Evolutionary conservation across 768 basidiomycete species (phyloP), one percentile per base, ranked within the genome.

Genomic region (Sistotremastrum suecicum): DNA sequence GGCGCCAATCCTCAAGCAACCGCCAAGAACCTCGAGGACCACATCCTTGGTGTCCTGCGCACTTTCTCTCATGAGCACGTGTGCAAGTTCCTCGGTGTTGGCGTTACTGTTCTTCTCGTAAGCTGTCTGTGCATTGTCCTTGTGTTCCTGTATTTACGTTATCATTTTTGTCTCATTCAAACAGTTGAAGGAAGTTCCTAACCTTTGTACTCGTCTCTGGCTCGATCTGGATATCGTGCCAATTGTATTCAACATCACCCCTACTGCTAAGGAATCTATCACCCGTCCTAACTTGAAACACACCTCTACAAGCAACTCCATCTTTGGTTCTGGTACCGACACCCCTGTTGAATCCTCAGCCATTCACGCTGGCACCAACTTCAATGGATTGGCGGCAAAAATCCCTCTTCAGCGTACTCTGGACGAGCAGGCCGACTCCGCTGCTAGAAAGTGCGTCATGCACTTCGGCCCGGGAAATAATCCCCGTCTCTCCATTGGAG

Each of bases 171-270:
- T 51, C 45, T 42, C 60, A 53, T 33, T 61, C 43, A 50, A 40
- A 46, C 60, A 45, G 37, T 43, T 48, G 8, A 56, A 83, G 77
- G 46, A 50, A 37, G 70, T 67, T 35, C 87, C 87, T 7, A 85
- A 86, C 56, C 64, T 90, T n/a, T 84, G 83, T 63, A 88, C 86
- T 30, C 76, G 78, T 37, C 72, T 90, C 7, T 90, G 87, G 87
- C 57, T 84, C 43, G 83, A 83, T 41, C 59, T 82, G 59, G 87
- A 89, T 56, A 78, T 88, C 42, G 84, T 89, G 12, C 86, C 86
- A 48, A 70, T 82, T 61, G 84, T 84, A 20, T 53, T 54, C 50
- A 50, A 58, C 46, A 86, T 58, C 41, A 46, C 38, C 60, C 72
- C 78, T 6, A 81, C 71, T 73, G 82, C 83, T 60, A 82, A 81